A percentile compares a stretch with the other conserved stretches of the same genome.
phyloP scores from a whole-genome alignment of 176 grass and related monocot species.

The Ananas comosus region DNA sequence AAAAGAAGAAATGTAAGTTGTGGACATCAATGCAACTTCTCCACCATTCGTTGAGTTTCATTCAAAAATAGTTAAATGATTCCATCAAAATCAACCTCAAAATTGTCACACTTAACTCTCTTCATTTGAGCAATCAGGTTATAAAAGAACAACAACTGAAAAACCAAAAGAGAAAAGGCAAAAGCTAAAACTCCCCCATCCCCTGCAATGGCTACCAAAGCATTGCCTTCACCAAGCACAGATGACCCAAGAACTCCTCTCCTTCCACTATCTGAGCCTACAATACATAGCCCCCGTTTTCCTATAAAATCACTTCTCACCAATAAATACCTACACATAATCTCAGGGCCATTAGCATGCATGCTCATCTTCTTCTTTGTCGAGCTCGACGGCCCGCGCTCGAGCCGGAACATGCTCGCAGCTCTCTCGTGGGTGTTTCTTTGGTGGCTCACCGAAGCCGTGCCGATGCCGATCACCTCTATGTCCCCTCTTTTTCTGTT shows the following conservation, averaged over 20 bases:
- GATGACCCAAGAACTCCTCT: conserved; percentile 22
- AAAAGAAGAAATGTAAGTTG: background rate
- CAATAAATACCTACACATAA: conserved; percentile 31
- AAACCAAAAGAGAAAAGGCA: conserved; percentile 7
- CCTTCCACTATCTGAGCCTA: conserved; percentile 20
- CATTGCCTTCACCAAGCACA: background rate
- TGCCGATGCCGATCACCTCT: conserved; percentile 13
- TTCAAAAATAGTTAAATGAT: too few relatives aligned
- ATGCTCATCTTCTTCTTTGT: conserved; percentile 33
- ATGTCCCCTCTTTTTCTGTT: conserved; percentile 20
- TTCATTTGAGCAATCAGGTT: conserved; percentile 1
- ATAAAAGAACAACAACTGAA: conserved; percentile 7
- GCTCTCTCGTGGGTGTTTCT: conserved; percentile 17
- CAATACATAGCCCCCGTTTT: conserved; percentile 2
- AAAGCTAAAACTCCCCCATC: background rate
- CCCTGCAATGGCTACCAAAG: conserved; percentile 24
- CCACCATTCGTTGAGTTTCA: background rate
- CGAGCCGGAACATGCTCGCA: conserved; percentile 63
- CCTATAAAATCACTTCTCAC: conserved; percentile 27
- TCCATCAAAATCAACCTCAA: background rate
- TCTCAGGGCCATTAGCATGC: conserved; percentile 46
- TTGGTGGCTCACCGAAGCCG: conserved; percentile 16
- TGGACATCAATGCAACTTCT: background rate
- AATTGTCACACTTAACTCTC: conserved; percentile 6
- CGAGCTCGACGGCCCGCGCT: conserved; percentile 29